Conservation (phyloP, 2,329 filamentous ascomycete species). For the Rhynchosporium agropyri region DNA sequence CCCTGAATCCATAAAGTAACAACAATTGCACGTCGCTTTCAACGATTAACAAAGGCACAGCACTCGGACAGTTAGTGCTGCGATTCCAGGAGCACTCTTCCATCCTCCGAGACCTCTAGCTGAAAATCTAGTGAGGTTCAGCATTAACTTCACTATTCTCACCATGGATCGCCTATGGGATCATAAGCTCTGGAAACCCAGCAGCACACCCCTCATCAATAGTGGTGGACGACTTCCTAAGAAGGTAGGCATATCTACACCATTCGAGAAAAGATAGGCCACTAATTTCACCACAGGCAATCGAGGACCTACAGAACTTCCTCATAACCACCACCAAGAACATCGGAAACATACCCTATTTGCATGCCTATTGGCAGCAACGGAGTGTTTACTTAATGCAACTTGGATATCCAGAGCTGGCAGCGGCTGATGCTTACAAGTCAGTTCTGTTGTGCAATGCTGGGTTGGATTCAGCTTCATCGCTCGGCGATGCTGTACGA, state of each 20-base stretch:
- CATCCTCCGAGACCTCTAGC: too few species aligned
- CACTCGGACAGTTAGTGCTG: too few species aligned
- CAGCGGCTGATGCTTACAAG: constrained; percentile 25
- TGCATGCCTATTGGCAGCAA: constrained; percentile 12
- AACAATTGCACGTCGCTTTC: too few species aligned
- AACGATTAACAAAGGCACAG: too few species aligned
- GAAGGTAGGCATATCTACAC: neutral
- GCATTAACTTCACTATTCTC: too few species aligned
- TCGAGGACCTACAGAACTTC: neutral
- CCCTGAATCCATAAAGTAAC: too few species aligned
- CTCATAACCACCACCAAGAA: neutral
- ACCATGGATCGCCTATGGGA: neutral
- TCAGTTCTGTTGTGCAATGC: constrained; percentile 16
- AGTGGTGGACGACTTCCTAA: neutral
- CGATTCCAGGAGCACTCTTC: too few species aligned
- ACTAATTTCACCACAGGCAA: neutral
- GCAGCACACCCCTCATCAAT: constrained; percentile 1
- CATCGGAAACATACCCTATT: constrained; percentile 12
- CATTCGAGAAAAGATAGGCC: neutral
- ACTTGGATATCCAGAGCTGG: constrained; percentile 24
- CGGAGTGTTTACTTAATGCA: constrained; percentile 11
- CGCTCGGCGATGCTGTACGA: constrained; percentile 13
- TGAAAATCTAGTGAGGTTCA: too few species aligned
- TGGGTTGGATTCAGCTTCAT: neutral
- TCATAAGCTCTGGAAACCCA: constrained; percentile 4